Conservation (phyloP, 139 green algal species). For the Tetradesmus lagerheimii region DNA sequence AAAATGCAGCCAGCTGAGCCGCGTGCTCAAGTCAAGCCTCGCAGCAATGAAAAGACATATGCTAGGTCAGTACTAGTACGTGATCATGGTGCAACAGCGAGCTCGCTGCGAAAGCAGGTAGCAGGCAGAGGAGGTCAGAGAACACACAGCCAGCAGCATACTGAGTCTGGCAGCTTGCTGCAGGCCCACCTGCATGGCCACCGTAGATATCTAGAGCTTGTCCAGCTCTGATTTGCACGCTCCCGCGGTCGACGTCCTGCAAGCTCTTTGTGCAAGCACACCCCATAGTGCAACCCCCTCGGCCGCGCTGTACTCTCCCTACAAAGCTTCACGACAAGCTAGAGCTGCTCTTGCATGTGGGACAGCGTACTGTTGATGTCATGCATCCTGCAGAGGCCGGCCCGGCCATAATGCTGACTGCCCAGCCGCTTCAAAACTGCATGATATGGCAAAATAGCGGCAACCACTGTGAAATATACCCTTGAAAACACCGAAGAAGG, state of each 20-base stretch:
- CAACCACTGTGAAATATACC: too few relatives aligned
- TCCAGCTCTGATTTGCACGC: background rate
- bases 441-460: too few relatives aligned
- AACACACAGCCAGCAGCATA: too few relatives aligned
- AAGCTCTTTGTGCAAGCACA: background rate
- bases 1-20: background rate
- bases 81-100: background rate
- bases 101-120: background rate
- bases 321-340: background rate
- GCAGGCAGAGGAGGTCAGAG: background rate
- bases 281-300: background rate
- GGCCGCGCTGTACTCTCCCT: background rate
- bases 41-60: background rate
- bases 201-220: too few relatives aligned
- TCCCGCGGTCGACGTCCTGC: background rate
- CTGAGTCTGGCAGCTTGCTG: too few relatives aligned
- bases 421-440: too few relatives aligned
- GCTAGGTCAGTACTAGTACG: background rate
- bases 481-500: background rate
- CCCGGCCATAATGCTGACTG: background rate
- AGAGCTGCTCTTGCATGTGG: background rate
- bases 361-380: background rate
- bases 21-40: background rate
- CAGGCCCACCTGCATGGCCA: too few relatives aligned
- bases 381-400: background rate